Conservation (phyloP, 495 filamentous ascomycete species). For the Melanomma pulvis-pyrius region DNA sequence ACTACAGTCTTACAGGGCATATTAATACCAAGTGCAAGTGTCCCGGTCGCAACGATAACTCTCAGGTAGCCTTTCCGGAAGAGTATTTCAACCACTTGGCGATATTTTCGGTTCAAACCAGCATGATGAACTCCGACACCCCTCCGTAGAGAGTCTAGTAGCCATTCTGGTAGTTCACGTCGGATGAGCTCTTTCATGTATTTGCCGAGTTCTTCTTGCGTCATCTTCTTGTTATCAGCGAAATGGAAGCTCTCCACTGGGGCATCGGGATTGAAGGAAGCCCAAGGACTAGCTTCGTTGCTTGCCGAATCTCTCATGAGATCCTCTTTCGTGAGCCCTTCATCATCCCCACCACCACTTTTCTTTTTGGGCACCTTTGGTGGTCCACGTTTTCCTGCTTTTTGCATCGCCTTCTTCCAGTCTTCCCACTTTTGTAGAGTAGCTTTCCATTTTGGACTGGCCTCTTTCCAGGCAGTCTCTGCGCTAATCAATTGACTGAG, state of each 20-base stretch:
- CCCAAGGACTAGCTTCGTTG: conserved; percentile 57
- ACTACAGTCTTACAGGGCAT: conserved; percentile 85
- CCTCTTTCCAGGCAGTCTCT: conserved; percentile 60
- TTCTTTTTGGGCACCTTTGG: conserved; percentile 36
- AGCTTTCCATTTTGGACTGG: conserved; percentile 60
- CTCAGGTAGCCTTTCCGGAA: conserved; percentile 73
- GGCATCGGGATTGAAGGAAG: conserved; percentile 64
- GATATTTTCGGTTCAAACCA: conserved; percentile 75
- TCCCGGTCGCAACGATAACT: conserved; percentile 78
- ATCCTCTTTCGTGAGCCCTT: conserved; percentile 56
- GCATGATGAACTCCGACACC: conserved; percentile 78
- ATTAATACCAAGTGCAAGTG: conserved; percentile 76
- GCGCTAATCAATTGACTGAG: conserved; percentile 53
- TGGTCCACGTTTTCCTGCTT: conserved; percentile 40
- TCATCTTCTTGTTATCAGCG: conserved; percentile 60
- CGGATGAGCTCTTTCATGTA: conserved; percentile 51
- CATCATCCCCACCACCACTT: conserved; percentile 49
- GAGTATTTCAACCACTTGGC: conserved; percentile 70
- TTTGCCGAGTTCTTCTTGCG: conserved; percentile 55
- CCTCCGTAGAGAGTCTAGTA: conserved; percentile 60
- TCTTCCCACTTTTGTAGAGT: conserved; percentile 56
- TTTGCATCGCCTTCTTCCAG: conserved; percentile 51
- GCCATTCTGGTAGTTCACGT: conserved; percentile 50
- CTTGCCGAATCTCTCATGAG: conserved; percentile 56
- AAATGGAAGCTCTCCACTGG: conserved; percentile 67